Conservation (phyloP, 106 monocot genomes). For the Platanthera zijinensis region DNA sequence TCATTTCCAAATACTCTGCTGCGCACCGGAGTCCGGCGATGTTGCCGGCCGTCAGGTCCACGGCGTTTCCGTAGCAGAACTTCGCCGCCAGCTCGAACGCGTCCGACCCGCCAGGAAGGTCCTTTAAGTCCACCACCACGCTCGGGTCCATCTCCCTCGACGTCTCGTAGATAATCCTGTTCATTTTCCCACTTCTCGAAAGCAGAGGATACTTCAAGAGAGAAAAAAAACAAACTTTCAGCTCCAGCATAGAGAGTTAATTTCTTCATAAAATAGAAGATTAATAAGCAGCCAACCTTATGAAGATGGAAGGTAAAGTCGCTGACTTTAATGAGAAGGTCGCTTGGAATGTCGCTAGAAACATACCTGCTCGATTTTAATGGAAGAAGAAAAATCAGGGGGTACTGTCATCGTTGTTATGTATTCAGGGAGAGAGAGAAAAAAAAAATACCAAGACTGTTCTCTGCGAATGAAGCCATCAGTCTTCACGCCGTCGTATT, state of each 20-base stretch:
- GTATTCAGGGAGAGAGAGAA: neutral
- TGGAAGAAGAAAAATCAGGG: neutral
- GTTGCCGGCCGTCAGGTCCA: slow-evolving; percentile 76
- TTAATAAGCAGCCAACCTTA: slow-evolving; percentile 36
- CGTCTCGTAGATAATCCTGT: slow-evolving; percentile 61
- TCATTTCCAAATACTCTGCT: slow-evolving; percentile 94
- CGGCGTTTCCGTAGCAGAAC: slow-evolving; percentile 89
- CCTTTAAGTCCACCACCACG: slow-evolving; percentile 42
- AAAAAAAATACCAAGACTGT: slow-evolving; percentile 51
- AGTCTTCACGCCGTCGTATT: slow-evolving; percentile 44
- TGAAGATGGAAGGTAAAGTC: slow-evolving; percentile 68
- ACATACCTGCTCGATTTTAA: slow-evolving; percentile 39
- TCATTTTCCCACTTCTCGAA: slow-evolving; percentile 78
- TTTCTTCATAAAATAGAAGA: neutral
- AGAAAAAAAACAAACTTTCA: neutral
- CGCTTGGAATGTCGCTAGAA: slow-evolving; percentile 76
- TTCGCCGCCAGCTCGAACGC: slow-evolving; percentile 89
- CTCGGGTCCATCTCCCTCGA: slow-evolving; percentile 20
- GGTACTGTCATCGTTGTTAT: neutral
- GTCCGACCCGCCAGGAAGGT: slow-evolving; percentile 73
- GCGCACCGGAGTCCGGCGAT: slow-evolving; percentile 83
- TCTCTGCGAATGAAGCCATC: slow-evolving; percentile 72
- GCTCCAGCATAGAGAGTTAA: neutral
- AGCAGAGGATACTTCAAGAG: slow-evolving; percentile 67
- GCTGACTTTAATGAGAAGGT: slow-evolving; percentile 67